Percentiles rank a stretch among this genome's conserved stretches.
Evolutionary conservation across 495 filamentous ascomycete species (phyloP).

Genomic region (Aspergillus nanangensis): DNA sequence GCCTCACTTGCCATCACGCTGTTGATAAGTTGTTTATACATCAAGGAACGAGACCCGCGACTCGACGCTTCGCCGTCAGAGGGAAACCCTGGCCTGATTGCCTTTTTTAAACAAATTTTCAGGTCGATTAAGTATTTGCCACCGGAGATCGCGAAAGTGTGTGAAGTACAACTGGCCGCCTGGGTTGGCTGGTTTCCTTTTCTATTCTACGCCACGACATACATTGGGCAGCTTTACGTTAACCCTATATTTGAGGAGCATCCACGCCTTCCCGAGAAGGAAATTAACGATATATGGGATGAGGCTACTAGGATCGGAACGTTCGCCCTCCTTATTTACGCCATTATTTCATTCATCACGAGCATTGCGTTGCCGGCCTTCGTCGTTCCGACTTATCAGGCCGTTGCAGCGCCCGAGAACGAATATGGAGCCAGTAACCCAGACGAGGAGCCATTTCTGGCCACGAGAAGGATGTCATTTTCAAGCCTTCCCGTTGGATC

Average conservation of each 20-base stretch:
- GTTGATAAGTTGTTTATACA: slow-evolving; percentile 55
- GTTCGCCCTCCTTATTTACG: slow-evolving; percentile 81
- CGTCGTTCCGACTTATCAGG: slow-evolving; percentile 66
- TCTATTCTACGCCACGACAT: slow-evolving; percentile 89
- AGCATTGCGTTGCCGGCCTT: slow-evolving; percentile 81
- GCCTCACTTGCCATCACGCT: slow-evolving; percentile 65
- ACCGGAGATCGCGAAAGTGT: slow-evolving; percentile 75
- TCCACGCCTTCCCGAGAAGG: slow-evolving; percentile 65
- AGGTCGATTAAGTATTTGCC: slow-evolving; percentile 71
- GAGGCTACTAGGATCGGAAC: slow-evolving; percentile 76
- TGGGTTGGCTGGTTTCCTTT: slow-evolving; percentile 97
- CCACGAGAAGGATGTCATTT: slow-evolving; percentile 22
- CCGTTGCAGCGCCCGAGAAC: slow-evolving; percentile 4
- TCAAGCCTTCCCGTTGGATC: slow-evolving; percentile 24
- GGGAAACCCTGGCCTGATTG: slow-evolving; percentile 57
- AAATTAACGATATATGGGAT: slow-evolving; percentile 77
- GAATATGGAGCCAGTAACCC: slow-evolving; percentile 7
- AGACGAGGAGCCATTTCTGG: slow-evolving; percentile 15
- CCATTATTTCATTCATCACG: slow-evolving; percentile 70
- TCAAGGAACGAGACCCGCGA: slow-evolving; percentile 75
- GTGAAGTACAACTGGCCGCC: slow-evolving; percentile 80
- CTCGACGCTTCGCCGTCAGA: slow-evolving; percentile 57
- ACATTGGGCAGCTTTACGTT: slow-evolving; percentile 84
- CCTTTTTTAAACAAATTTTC: slow-evolving; percentile 76
- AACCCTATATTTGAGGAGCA: slow-evolving; percentile 73